phyloP scores from a whole-genome alignment of 306 rosid species.

The Prosopis cineraria region DNA sequence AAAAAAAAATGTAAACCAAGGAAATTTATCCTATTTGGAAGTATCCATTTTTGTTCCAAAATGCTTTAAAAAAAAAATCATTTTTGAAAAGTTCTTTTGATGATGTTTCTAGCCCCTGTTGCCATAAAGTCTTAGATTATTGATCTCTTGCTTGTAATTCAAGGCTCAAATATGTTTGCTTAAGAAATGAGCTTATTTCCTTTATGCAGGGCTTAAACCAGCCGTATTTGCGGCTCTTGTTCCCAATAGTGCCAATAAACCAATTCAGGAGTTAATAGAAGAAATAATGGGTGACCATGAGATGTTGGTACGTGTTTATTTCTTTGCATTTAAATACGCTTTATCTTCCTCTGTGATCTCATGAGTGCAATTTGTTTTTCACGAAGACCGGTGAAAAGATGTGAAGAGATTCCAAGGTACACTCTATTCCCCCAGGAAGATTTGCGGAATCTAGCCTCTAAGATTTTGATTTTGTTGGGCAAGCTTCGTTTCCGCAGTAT shows the following conservation, averaged over 20 bases:
- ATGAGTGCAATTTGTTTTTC: conserved; percentile 6
- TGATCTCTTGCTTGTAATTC: not conserved
- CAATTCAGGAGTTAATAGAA: conserved; percentile 68
- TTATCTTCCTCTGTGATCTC: conserved; percentile 2
- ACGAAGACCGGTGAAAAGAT: conserved; percentile 51
- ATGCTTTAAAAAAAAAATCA: not conserved
- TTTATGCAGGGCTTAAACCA: conserved; percentile 71
- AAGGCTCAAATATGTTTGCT: not conserved
- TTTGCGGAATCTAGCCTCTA: not conserved
- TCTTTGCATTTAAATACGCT: not conserved
- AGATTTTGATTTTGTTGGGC: not conserved
- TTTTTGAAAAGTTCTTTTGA: not conserved
- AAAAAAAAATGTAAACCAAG: not conserved
- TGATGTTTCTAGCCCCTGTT: not conserved
- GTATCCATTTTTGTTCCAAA: not conserved
- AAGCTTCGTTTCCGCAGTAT: not conserved
- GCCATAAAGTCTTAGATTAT: not conserved
- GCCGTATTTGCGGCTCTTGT: conserved; percentile 93
- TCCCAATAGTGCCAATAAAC: conserved; percentile 86
- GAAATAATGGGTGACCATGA: conserved; percentile 89
- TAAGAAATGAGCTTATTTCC: not conserved
- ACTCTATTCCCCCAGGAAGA: not conserved
- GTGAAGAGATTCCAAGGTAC: conserved; percentile 23
- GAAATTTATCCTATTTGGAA: not conserved
- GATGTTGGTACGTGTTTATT: conserved; percentile 59